Base-by-base conservation (phyloP, 176 grass and related monocot species). In the Rhynchospora pubera region DNA sequence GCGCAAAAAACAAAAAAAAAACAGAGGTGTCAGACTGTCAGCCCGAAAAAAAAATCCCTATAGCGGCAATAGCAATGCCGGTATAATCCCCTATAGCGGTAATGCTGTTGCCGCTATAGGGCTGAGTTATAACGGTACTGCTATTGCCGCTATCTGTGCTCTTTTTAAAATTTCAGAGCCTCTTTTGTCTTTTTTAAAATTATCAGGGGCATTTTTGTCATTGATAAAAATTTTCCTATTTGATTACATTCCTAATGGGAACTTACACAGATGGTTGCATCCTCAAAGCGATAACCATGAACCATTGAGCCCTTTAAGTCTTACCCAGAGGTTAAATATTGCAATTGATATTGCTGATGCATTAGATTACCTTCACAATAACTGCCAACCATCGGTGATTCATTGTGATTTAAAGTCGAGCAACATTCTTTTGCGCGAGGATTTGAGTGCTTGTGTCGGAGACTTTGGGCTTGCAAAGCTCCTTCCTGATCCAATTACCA, bases 221-320 rank as follows among this genome's bases (percentile, higher is more conserved):
- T n/a, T n/a, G n/a, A n/a, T n/a, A n/a, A n/a, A n/a, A n/a, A n/a
- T n/a, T n/a, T n/a, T n/a, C n/a, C n/a, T n/a, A n/a, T n/a, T n/a
- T n/a, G n/a, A n/a, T n/a, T 93, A 85, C 50, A 83, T 86, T 57
- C 88, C 88, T 9, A 88, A 78, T 43, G 82, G 85, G 22, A 89
- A 85, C 60, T 34, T 94, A 1, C 72, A 92, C 28, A 84, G 56
- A 44, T 91, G 87, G 89, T 28, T 94, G 56, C 85, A 89, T 79
- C 65, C 43, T 55, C n/a, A 42, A 79, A 26, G 9, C 23, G 32
- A 83, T 73, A 81, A 21, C 16, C 7, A 50, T 0, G 6, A 39
- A 30, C 21, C 67, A 46, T 39, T 1, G 39, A 81, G 57, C 44
- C 81, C 39, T 8, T 90, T 88, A 62, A 90, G 32, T 59, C 42